These are phyloP conservation scores for Skeletonema costatum DNA, from an alignment of 108 stramenopile genomes.

Conservation along the genomic window DNA sequence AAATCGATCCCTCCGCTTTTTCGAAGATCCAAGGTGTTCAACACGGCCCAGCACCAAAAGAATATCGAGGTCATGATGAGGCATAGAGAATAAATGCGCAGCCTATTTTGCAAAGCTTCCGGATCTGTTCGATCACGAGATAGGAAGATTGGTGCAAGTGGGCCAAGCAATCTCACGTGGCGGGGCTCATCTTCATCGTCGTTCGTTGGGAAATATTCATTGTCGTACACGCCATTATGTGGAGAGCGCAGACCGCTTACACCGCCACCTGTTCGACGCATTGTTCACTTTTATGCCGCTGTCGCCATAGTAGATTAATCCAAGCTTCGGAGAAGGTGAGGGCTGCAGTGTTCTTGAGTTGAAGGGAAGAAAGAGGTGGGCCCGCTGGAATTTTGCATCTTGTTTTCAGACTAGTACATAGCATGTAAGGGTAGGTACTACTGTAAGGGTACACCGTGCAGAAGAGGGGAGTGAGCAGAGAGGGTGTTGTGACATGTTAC, in stretches of 20 bases:
- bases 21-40: slow-evolving; percentile 37
- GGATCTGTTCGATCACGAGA: slow-evolving; percentile 28
- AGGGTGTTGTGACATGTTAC: too few relatives aligned
- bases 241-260: neutral
- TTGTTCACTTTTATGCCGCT: too few relatives aligned
- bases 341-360: too few relatives aligned
- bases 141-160: slow-evolving; percentile 11
- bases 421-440: too few relatives aligned
- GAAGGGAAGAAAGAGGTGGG: too few relatives aligned
- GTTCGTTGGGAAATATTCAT: neutral
- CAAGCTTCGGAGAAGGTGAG: too few relatives aligned
- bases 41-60: slow-evolving; percentile 45
- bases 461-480: too few relatives aligned
- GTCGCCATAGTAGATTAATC: neutral
- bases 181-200: neutral
- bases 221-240: neutral
- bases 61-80: slow-evolving; percentile 24
- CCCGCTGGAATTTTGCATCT: too few relatives aligned
- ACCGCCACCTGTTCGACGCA: neutral
- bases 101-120: slow-evolving; percentile 20
- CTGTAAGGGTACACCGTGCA: too few relatives aligned
- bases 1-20: slow-evolving; percentile 39
- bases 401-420: too few relatives aligned
- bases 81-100: slow-evolving; percentile 22
- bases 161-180: slow-evolving; percentile 13